Conservation (phyloP, 139 green algal genomes). For the Chlamydomonas schloesseri region DNA sequence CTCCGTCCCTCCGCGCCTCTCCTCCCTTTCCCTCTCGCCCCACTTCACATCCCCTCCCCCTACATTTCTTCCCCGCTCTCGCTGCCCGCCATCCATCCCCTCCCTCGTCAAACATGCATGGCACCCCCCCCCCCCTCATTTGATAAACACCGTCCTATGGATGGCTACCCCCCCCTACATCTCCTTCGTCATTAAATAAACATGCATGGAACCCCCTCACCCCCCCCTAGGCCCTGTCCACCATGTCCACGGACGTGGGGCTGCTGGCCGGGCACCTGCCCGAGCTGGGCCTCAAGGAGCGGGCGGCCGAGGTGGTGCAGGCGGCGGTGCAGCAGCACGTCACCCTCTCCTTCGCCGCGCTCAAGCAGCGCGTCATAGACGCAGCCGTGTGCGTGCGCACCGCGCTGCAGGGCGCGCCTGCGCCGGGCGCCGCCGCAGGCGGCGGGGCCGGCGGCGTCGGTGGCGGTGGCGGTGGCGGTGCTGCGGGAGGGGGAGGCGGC, state of each 20-base stretch:
- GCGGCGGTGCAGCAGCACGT: constrained; percentile 72
- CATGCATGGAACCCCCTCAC: not conserved
- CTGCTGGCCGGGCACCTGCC: constrained; percentile 75
- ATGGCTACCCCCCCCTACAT: not conserved
- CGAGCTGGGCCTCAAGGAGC: constrained; percentile 73
- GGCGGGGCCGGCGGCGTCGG: not conserved
- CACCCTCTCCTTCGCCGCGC: constrained; percentile 64
- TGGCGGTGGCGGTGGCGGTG: not conserved
- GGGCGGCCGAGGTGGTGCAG: constrained; percentile 58
- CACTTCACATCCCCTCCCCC: no score
- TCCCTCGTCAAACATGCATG: no score
- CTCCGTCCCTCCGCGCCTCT: no score
- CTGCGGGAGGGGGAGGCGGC: not conserved
- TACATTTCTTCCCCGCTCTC: no score
- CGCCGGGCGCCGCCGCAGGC: no score
- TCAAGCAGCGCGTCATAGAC: constrained; percentile 49
- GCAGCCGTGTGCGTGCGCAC: constrained; percentile 7
- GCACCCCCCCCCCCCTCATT: no score
- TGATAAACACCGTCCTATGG: not conserved
- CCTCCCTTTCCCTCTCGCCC: no score
- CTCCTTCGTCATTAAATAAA: not conserved
- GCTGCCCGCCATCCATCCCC: no score
- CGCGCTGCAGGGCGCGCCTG: not conserved
- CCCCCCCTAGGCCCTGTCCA: constrained; percentile 64
- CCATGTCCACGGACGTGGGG: constrained; percentile 69